These are phyloP conservation scores for Epichloe coenophiala DNA, from an alignment of 2,329 filamentous ascomycete species.

Conservation along the genomic window DNA sequence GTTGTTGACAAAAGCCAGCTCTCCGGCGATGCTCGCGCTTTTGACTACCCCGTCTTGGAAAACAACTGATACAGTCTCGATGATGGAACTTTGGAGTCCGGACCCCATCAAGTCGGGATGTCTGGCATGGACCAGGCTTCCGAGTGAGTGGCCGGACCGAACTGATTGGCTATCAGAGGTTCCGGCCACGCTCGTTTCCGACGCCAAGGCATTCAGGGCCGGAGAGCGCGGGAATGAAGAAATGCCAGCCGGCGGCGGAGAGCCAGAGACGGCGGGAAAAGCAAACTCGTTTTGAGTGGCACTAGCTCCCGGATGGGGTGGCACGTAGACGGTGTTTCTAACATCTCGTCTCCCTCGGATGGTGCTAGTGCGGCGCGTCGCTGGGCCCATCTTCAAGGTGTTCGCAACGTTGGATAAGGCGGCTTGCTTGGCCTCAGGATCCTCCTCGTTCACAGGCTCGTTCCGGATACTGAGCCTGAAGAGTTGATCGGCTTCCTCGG, in stretches of 20 bases:
- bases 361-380: constrained; percentile 59
- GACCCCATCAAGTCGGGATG: constrained; percentile 72
- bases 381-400: constrained; percentile 51
- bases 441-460: constrained; percentile 64
- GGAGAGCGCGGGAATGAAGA: constrained; percentile 24
- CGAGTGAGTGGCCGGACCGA: constrained; percentile 71
- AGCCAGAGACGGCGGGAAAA: constrained; percentile 4
- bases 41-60: constrained; percentile 64
- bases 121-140: constrained; percentile 52
- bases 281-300: not conserved
- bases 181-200: constrained; percentile 45
- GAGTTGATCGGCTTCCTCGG: constrained; percentile 47
- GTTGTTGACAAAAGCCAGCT: constrained; percentile 81
- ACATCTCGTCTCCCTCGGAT: constrained; percentile 81
- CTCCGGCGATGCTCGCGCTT: constrained; percentile 65
- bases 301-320: constrained; percentile 19
- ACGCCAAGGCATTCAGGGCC: constrained; percentile 41
- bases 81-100: constrained; percentile 76
- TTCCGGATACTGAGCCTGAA: constrained; percentile 74
- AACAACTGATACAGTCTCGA: constrained; percentile 78
- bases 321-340: constrained; percentile 78
- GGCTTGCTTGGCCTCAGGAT: constrained; percentile 59
- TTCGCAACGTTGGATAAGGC: constrained; percentile 65
- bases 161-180: constrained; percentile 82
- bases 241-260: constrained; percentile 6